A percentile compares a stretch with the other conserved stretches of the same genome.
phyloP scores from a whole-genome alignment of 148 eudicot genomes.

The Spergularia bocconei region DNA sequence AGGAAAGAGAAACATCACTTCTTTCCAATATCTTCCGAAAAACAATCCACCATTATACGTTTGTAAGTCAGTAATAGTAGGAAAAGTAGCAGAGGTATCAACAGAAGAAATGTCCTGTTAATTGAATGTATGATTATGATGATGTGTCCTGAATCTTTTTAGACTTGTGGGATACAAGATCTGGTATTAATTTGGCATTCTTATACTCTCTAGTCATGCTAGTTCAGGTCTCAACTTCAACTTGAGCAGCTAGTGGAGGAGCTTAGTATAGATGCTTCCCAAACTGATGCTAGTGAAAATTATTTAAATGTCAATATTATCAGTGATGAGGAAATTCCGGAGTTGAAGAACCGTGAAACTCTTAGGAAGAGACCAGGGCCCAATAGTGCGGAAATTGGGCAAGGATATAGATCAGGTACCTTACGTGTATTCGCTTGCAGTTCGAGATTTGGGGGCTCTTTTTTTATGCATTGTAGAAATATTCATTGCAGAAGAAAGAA shows the following conservation, averaged over 20 bases:
- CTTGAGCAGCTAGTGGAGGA: constrained; percentile 73
- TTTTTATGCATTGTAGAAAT: not conserved
- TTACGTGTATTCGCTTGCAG: not conserved
- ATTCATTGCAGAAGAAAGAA: not conserved
- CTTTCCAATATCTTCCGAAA: too few relatives aligned
- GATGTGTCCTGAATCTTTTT: constrained; percentile 2
- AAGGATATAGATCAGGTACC: constrained; percentile 52
- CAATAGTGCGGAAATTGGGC: constrained; percentile 33
- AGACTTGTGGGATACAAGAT: not conserved
- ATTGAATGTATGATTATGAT: not conserved
- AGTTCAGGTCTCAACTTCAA: constrained; percentile 70
- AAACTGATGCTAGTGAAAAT: constrained; percentile 45
- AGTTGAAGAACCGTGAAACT: constrained; percentile 31
- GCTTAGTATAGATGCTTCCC: constrained; percentile 49
- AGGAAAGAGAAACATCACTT: too few relatives aligned
- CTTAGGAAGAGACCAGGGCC: constrained; percentile 44
- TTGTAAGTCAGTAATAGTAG: too few relatives aligned
- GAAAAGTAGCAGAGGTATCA: too few relatives aligned
- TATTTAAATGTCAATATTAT: constrained; percentile 42
- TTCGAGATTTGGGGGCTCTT: not conserved
- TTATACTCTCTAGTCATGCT: not conserved
- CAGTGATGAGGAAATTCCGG: constrained; percentile 50
- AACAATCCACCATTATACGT: too few relatives aligned
- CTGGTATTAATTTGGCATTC: not conserved
- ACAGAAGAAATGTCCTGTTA: not conserved